These are phyloP conservation scores for Solanum lycopersicoides DNA, from an alignment of 257 asterid species.

Conservation along the genomic window DNA sequence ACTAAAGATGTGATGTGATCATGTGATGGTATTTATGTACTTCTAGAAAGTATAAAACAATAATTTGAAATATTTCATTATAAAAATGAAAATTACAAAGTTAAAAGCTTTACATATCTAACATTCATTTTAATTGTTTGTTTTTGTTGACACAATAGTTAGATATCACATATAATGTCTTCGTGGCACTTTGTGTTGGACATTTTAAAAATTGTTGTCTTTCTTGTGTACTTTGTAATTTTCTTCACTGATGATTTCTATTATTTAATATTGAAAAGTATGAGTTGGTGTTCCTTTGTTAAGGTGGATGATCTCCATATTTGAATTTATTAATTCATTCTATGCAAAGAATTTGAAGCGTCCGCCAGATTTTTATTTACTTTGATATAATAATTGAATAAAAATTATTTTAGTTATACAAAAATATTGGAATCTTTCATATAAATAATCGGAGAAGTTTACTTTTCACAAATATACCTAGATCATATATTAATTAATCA, in stretches of 20 bases:
- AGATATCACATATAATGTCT: background rate
- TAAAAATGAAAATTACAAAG: no score
- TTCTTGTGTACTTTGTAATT: background rate
- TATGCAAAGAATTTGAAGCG: background rate
- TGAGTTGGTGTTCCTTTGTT: background rate
- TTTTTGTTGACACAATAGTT: background rate
- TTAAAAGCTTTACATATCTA: no score
- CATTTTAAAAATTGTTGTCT: background rate
- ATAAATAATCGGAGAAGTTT: no score
- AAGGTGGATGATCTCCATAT: background rate
- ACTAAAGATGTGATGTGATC: background rate
- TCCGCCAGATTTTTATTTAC: background rate
- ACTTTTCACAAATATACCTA: no score
- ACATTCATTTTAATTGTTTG: no score
- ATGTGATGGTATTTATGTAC: background rate
- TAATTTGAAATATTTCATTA: no score
- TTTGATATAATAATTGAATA: background rate
- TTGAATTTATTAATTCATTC: background rate
- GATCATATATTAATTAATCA: background rate
- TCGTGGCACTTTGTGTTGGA: background rate
- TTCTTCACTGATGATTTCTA: background rate
- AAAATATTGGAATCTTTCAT: background rate
- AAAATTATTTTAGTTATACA: background rate
- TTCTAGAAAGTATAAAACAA: background rate
- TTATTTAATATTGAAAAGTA: background rate